phyloP scores from a whole-genome alignment of 1,284 basidiomycete genomes.

The Trichosporon coremiiforme region DNA sequence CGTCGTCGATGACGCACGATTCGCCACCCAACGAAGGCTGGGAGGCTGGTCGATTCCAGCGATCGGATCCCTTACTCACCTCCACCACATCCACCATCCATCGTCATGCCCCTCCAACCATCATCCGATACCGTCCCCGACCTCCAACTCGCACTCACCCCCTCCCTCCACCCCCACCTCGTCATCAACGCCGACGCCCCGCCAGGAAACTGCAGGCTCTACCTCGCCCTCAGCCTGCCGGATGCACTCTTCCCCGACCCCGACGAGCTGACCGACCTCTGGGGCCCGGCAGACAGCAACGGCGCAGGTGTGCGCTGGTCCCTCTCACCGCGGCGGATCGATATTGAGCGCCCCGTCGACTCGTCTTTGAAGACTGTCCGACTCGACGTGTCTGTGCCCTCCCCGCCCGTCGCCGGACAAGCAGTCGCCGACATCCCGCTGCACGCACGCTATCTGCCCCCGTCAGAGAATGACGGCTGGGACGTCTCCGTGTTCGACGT shows the following conservation, averaged over 20 bases:
- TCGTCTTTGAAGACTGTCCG: background rate
- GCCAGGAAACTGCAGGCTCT: background rate
- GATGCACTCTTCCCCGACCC: slow-evolving; percentile 47
- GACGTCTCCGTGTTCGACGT: slow-evolving; percentile 1
- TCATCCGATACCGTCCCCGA: slow-evolving; percentile 5
- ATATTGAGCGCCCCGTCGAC: slow-evolving; percentile 42
- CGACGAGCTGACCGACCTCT: slow-evolving; percentile 36
- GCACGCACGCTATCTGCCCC: slow-evolving; percentile 48
- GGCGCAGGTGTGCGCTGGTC: slow-evolving; percentile 24
- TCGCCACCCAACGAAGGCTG: background rate
- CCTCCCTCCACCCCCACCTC: slow-evolving; percentile 26
- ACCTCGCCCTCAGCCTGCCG: slow-evolving; percentile 38
- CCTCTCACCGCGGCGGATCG: slow-evolving; percentile 32
- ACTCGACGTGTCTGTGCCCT: slow-evolving; percentile 5
- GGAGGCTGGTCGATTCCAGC: slow-evolving; percentile 6
- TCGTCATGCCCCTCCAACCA: background rate
- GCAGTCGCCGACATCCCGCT: slow-evolving; percentile 38
- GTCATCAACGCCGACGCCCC: slow-evolving; percentile 5
- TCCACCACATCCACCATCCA: background rate
- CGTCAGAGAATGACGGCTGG: slow-evolving; percentile 20
- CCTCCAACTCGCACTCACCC: slow-evolving; percentile 22
- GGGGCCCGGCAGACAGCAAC: slow-evolving; percentile 18
- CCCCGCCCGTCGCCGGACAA: background rate
- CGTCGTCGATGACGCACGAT: background rate
- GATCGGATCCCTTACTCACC: background rate